Evolutionary conservation across 2,329 filamentous ascomycete genomes (phyloP), one percentile per base, ranked within the genome.

Genomic region (Diaporthe sp.): DNA sequence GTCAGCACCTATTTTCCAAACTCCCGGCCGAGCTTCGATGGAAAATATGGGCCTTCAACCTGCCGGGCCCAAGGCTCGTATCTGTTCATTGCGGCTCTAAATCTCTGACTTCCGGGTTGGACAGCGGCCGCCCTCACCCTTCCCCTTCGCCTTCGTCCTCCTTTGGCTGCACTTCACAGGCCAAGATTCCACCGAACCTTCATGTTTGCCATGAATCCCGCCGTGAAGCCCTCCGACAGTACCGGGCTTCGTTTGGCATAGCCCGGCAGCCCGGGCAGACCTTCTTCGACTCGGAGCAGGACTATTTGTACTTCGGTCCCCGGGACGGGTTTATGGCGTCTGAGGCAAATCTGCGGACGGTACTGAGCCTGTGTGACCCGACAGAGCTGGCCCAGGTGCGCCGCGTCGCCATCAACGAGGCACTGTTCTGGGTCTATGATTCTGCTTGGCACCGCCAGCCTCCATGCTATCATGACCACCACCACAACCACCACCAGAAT

Each of bases 251-350:
- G 74, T 88, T 89, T 75, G 85, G 86, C 75, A 84, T 87, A 67
- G 84, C 84, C 46, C 82, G 85, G 31, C 82, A 82, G 2, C 83
- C 84, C 7, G 85, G 86, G 42, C 83, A 84, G 65, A 80, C 88
- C 44, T 84, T 85, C 77, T 86, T 89, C 78, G 84, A 86, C 76
- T 81, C 83, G 0, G 71, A 78, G 19, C 79, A 78, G 68, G 87
- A 89, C 75, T 83, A 87, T n/a, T 81, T 89, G 71, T 89, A 86
- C 79, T 88, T 89, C 77, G 87, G 87, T 49, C 83, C 84, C 15
- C 82, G 85, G 44, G 79, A 85, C 37, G 87, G 86, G 71, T 86
- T 84, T 80, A 86, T 86, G 83, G 86, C 85, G 28, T 83, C 86
- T 70, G 84, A 85, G 74, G 83, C 86, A 8, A 84, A 88, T 77